These are phyloP conservation scores for Onygenales sp. DNA, from an alignment of 2,329 filamentous ascomycete species.

Conservation along the genomic window DNA sequence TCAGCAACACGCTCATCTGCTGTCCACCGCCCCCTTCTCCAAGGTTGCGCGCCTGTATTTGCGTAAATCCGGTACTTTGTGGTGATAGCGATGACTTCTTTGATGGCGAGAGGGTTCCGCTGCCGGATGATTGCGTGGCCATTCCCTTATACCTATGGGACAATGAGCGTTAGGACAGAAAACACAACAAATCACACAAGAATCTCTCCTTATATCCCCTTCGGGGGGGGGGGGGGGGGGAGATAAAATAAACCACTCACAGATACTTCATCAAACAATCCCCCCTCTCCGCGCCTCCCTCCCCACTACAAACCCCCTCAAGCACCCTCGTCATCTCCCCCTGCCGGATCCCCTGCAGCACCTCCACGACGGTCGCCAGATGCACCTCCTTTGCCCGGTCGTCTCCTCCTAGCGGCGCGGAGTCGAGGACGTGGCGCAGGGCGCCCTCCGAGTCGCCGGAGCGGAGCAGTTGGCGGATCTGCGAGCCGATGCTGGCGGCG, in stretches of 20 bases:
- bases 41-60: slow-evolving; percentile 52
- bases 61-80: slow-evolving; percentile 80
- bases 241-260: slow-evolving; percentile 44
- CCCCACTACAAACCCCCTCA: slow-evolving; percentile 65
- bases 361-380: slow-evolving; percentile 79
- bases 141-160: slow-evolving; percentile 76
- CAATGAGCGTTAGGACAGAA: not conserved
- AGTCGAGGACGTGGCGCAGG: slow-evolving; percentile 73
- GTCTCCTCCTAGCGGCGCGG: slow-evolving; percentile 57
- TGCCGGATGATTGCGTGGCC: slow-evolving; percentile 37
- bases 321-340: slow-evolving; percentile 90
- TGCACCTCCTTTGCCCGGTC: slow-evolving; percentile 65
- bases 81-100: slow-evolving; percentile 49
- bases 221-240: too few relatives aligned
- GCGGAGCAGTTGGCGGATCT: slow-evolving; percentile 79
- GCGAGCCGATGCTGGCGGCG: slow-evolving; percentile 65
- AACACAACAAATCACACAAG: slow-evolving; percentile 4
- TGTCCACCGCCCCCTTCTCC: slow-evolving; percentile 64
- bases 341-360: slow-evolving; percentile 91
- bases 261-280: slow-evolving; percentile 98
- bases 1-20: slow-evolving; percentile 91
- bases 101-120: slow-evolving; percentile 39
- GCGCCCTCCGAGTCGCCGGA: slow-evolving; percentile 84
- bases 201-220: slow-evolving; percentile 1
- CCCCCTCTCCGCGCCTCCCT: slow-evolving; percentile 72